phyloP scores from a whole-genome alignment of 176 grass and related monocot genomes.

The Bothriochloa decipiens region DNA sequence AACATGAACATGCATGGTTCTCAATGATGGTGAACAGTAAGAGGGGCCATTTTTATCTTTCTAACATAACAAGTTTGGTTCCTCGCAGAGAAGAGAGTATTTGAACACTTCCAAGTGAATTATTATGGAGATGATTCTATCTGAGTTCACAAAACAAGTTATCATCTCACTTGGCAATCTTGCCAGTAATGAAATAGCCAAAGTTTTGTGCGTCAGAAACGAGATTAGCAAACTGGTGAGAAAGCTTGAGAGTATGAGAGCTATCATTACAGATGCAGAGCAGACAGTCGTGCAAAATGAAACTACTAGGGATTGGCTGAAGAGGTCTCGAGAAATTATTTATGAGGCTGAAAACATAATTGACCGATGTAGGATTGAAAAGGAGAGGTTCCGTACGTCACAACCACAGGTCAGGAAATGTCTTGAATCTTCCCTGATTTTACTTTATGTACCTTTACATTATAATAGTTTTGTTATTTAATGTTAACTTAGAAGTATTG shows the following conservation, averaged over 20 bases:
- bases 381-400: conserved; percentile 13
- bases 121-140: conserved; percentile 49
- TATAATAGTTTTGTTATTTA: background rate
- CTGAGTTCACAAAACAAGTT: conserved; percentile 42
- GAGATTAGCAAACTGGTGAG: conserved; percentile 40
- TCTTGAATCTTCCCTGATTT: conserved; percentile 14
- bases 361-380: conserved; percentile 46
- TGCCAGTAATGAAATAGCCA: conserved; percentile 39
- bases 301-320: conserved; percentile 47
- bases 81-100: conserved; percentile 18
- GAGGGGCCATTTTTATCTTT: background rate
- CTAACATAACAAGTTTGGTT: background rate
- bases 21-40: background rate
- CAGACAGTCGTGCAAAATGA: conserved; percentile 35
- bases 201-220: conserved; percentile 37
- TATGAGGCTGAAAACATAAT: conserved; percentile 51
- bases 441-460: background rate
- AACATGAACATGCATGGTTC: background rate
- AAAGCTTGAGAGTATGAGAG: conserved; percentile 33
- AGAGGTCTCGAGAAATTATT: conserved; percentile 30
- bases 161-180: conserved; percentile 32
- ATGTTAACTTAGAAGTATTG: background rate
- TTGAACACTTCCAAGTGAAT: conserved; percentile 7
- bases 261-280: conserved; percentile 44
- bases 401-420: conserved; percentile 29